Evolutionary conservation across 495 filamentous ascomycete species (phyloP).

Genomic region (Lasiosphaeriaceae sp.): DNA sequence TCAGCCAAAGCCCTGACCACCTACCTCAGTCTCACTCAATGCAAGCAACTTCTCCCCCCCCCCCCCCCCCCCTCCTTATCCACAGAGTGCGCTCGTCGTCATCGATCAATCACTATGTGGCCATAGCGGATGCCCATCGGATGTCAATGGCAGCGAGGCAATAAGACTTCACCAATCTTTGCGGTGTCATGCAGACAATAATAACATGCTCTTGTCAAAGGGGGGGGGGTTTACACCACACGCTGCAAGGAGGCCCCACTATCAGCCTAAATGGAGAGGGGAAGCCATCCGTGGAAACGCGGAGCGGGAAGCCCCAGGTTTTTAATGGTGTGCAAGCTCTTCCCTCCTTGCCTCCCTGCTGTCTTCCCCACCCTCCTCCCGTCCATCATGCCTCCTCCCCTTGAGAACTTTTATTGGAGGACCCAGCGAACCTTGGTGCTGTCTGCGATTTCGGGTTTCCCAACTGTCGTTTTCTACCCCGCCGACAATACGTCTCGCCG

Average conservation of each 20-base stretch:
- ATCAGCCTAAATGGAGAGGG: slow-evolving; percentile 15
- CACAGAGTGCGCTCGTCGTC: slow-evolving; percentile 2
- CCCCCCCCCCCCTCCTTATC: background rate
- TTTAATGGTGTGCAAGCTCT: background rate
- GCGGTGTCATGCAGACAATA: slow-evolving; percentile 13
- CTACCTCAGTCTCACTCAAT: background rate
- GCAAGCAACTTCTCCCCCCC: background rate
- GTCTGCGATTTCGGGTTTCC: background rate
- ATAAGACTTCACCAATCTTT: slow-evolving; percentile 4
- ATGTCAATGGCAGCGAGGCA: background rate
- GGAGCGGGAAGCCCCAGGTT: slow-evolving; percentile 17
- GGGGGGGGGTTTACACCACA: background rate
- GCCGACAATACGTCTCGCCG: slow-evolving; percentile 1
- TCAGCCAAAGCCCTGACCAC: background rate
- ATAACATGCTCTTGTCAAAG: slow-evolving; percentile 4
- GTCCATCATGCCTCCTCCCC: too few relatives aligned
- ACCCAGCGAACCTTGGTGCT: background rate
- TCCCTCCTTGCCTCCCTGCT: background rate
- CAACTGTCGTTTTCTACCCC: slow-evolving; percentile 10
- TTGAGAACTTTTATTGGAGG: background rate
- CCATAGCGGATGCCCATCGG: background rate
- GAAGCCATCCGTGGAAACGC: background rate
- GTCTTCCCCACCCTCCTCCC: background rate
- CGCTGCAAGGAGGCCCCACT: background rate
- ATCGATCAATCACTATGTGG: slow-evolving; percentile 7